Evolutionary conservation across 2,329 filamentous ascomycete genomes (phyloP), one percentile per base, ranked within the genome.

Genomic region (Aspergillus novofumigatus): DNA sequence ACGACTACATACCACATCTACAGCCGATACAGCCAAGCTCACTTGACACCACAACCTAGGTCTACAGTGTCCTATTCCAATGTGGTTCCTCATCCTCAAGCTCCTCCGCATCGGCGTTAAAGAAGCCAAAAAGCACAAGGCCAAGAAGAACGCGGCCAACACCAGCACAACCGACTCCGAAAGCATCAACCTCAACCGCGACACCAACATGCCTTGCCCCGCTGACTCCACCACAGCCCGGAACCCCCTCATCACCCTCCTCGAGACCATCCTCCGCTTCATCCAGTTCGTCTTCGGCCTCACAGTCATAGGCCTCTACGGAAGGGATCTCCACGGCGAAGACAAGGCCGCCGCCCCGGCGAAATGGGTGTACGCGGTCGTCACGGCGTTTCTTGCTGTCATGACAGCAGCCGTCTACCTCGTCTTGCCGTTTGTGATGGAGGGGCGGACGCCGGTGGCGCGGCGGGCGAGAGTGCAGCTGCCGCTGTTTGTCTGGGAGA

Each of bases 331-430:
- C 10, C 63, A 57, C 26, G 45, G 62, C 32, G 62, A 85, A 1
- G 70, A 77, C 41, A 75, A 83, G 20, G 83, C 90, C 67, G 79
- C 25, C 25, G 25, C 25, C 25, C 25, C 25, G 5, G 25, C 84
- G 2, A 88, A 86, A 83, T 94, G 89, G 89, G 86, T 91, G 50
- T 96, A 87, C 74, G 92, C 91, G 0, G 84, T 87, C 53, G 83
- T 90, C 3, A 83, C 89, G 10, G 89, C 83, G 26, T 82, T 80
- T 6, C 74, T 94, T 45, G 84, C 85, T 0, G 85, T 86, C 23
- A 65, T 87, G 47, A 90, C 88, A 0, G 80, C 85, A 6, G 58
- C 88, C 7, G 68, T 90, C 48, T 91, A 89, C 74, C 78, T 86
- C 54, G 69, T 91, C 8, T 84, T 89, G 4, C 82, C 86, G 62